Conservation (phyloP, 1,284 basidiomycete species). For the Bjerkandera adusta region DNA sequence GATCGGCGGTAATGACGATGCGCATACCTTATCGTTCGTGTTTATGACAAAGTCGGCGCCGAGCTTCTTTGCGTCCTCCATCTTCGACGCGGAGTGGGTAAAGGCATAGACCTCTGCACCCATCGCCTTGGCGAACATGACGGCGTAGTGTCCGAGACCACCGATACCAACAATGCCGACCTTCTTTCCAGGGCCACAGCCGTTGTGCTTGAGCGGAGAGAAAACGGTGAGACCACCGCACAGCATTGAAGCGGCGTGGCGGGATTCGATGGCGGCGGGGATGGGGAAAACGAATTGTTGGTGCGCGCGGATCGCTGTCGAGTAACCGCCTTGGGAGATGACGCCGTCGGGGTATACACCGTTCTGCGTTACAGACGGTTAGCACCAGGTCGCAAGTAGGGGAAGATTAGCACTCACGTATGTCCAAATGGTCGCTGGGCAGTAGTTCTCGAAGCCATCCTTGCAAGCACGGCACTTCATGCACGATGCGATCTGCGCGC, state of each 20-base stretch:
- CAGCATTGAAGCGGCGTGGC: constrained; percentile 51
- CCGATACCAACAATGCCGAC: constrained; percentile 70
- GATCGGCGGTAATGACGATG: too few relatives aligned
- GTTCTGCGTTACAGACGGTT: too few relatives aligned
- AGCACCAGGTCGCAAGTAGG: too few relatives aligned
- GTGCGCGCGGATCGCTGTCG: constrained; percentile 63
- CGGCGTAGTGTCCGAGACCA: constrained; percentile 41
- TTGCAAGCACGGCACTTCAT: constrained; percentile 53
- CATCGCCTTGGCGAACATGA: constrained; percentile 25
- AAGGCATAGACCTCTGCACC: constrained; percentile 61
- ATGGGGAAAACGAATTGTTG: constrained; percentile 71
- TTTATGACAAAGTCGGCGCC: constrained; percentile 55
- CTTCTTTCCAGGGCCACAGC: constrained; percentile 62
- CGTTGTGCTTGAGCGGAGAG: constrained; percentile 62
- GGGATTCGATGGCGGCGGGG: constrained; percentile 54
- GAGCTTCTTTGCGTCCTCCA: constrained; percentile 61
- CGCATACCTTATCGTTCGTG: constrained; percentile 34
- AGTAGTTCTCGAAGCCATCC: constrained; percentile 54
- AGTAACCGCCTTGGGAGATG: constrained; percentile 60
- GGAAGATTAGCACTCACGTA: constrained; percentile 36
- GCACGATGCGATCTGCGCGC: constrained; percentile 57
- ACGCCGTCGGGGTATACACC: constrained; percentile 51
- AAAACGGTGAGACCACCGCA: constrained; percentile 70
- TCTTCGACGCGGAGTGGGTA: constrained; percentile 59
- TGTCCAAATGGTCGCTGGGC: constrained; percentile 31